phyloP scores from a whole-genome alignment of 805 yeast genomes.

The Saccharomycopsis selenospora region DNA sequence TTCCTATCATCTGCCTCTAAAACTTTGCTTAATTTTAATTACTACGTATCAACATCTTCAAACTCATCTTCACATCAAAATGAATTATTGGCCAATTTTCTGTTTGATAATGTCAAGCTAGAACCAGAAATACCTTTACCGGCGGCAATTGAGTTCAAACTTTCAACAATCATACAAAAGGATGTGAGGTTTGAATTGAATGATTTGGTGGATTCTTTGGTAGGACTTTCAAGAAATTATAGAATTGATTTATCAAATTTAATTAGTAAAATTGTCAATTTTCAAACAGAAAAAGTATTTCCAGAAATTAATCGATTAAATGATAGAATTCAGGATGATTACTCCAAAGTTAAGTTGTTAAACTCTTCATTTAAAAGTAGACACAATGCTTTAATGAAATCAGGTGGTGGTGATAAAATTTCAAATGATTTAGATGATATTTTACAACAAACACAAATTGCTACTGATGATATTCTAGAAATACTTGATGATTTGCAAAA shows the following conservation, averaged over 20 bases:
- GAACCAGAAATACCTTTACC: constrained; percentile 19
- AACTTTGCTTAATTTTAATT: constrained; percentile 7
- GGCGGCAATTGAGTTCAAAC: constrained; percentile 7
- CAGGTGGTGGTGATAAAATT: not conserved
- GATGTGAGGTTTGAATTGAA: constrained; percentile 57
- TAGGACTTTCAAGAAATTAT: constrained; percentile 49
- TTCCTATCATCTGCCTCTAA: constrained; percentile 2
- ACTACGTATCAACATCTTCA: not conserved
- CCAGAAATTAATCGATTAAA: constrained; percentile 9
- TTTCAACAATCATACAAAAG: constrained; percentile 11
- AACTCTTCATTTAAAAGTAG: not conserved
- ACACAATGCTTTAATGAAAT: not conserved
- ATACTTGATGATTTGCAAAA: constrained; percentile 6
- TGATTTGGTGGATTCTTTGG: constrained; percentile 83
- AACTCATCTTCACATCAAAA: not conserved
- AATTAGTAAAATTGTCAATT: constrained; percentile 11
- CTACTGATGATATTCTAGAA: constrained; percentile 3
- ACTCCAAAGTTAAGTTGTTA: constrained; percentile 13
- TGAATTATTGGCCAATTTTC: constrained; percentile 5
- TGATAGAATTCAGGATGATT: constrained; percentile 3
- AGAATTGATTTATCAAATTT: constrained; percentile 15
- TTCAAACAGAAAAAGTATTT: constrained; percentile 15
- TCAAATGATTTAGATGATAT: constrained; percentile 9
- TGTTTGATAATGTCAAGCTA: constrained; percentile 6
- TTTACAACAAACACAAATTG: not conserved